These are phyloP conservation scores for Ophiosphaerella korrae DNA, from an alignment of 2,329 filamentous ascomycete genomes.

Conservation along the genomic window DNA sequence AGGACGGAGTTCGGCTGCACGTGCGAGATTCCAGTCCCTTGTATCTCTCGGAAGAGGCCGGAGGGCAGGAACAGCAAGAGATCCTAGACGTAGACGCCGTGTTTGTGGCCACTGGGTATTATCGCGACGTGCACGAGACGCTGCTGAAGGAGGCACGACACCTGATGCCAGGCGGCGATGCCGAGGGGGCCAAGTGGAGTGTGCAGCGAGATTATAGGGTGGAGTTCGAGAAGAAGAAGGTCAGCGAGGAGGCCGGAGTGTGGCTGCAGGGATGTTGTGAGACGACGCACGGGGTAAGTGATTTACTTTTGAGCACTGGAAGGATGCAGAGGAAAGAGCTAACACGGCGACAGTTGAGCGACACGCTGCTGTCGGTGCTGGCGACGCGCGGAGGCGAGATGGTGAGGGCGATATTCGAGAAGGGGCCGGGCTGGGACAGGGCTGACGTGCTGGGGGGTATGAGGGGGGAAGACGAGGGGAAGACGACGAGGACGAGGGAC, in stretches of 20 bases:
- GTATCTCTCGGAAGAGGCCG: constrained; percentile 35
- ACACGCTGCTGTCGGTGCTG: constrained; percentile 80
- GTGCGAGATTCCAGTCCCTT: constrained; percentile 58
- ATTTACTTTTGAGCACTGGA: neutral
- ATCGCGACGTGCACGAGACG: constrained; percentile 75
- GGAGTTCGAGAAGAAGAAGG: constrained; percentile 68
- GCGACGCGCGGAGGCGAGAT: constrained; percentile 78
- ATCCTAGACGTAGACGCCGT: constrained; percentile 77
- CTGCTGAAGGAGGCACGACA: constrained; percentile 70
- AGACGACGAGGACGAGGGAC: too few relatives aligned
- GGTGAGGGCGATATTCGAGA: constrained; percentile 73
- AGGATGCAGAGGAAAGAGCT: constrained; percentile 6
- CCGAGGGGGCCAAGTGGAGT: constrained; percentile 59
- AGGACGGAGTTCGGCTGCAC: constrained; percentile 47
- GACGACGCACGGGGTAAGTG: constrained; percentile 84
- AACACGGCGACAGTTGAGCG: constrained; percentile 65
- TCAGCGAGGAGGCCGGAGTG: constrained; percentile 76
- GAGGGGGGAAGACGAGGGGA: constrained; percentile 13
- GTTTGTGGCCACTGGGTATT: constrained; percentile 87
- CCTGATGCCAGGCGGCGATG: constrained; percentile 64
- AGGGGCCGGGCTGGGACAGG: constrained; percentile 32
- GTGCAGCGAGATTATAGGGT: constrained; percentile 82
- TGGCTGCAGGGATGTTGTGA: constrained; percentile 97
- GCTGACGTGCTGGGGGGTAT: constrained; percentile 32
- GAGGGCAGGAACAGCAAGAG: constrained; percentile 58